phyloP scores from a whole-genome alignment of 176 grass and related monocot genomes.

The Chloris gayana region DNA sequence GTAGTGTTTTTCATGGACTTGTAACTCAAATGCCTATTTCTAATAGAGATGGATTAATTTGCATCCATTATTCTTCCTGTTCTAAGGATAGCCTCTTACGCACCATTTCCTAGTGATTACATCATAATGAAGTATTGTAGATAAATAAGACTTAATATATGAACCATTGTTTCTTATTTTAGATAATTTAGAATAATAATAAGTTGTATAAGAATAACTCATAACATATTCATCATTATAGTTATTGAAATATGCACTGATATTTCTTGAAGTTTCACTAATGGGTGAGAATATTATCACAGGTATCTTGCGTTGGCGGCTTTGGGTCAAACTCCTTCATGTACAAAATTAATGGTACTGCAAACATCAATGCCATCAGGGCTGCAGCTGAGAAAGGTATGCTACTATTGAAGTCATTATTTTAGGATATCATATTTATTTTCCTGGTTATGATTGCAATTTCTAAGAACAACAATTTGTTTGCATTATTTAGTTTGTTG shows the following conservation, averaged over 20 bases:
- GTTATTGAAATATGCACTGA: not conserved
- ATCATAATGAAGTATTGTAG: not conserved
- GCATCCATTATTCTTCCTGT: not conserved
- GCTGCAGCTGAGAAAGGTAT: constrained; percentile 88
- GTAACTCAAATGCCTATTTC: not conserved
- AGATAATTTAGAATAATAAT: not conserved
- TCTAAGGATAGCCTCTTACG: not conserved
- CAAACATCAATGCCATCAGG: constrained; percentile 94
- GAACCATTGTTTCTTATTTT: not conserved
- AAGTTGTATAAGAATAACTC: not conserved
- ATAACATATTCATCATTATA: not conserved
- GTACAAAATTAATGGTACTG: constrained; percentile 94
- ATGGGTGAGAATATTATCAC: constrained; percentile 17
- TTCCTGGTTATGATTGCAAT: constrained; percentile 12
- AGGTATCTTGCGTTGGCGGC: constrained; percentile 96
- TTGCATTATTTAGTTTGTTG: not conserved
- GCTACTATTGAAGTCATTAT: not conserved
- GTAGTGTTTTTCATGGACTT: no score
- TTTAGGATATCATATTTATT: constrained; percentile 6
- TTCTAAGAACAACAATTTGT: not conserved
- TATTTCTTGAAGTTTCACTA: constrained; percentile 23
- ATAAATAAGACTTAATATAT: not conserved
- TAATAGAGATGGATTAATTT: not conserved
- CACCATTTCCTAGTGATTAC: not conserved
- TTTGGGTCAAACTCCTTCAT: constrained; percentile 94